Conservation (phyloP, 1,139 yeast genomes). For the Candida anutae region DNA sequence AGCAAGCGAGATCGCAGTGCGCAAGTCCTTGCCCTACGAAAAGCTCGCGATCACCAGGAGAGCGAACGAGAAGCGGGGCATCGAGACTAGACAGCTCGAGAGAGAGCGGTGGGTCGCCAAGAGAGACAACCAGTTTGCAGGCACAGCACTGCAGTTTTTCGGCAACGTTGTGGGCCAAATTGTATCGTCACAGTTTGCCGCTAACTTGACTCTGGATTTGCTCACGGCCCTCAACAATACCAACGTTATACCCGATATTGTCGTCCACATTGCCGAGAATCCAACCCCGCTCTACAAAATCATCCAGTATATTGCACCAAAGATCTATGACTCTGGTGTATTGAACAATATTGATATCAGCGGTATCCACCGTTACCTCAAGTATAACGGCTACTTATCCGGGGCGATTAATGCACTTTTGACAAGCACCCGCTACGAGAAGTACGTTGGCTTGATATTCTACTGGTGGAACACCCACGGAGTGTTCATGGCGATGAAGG, state of each 20-base stretch:
- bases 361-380: constrained; percentile 15
- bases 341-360: constrained; percentile 23
- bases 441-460: constrained; percentile 26
- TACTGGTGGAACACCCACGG: constrained; percentile 28
- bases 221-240: constrained; percentile 27
- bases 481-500: constrained; percentile 22
- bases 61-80: too few relatives aligned
- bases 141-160: constrained; percentile 24
- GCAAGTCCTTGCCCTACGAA: too few relatives aligned
- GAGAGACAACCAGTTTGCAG: background rate
- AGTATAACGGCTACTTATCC: constrained; percentile 16
- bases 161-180: constrained; percentile 24
- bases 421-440: constrained; percentile 24
- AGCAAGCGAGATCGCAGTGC: background rate
- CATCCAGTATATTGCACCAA: constrained; percentile 15
- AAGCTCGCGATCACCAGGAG: too few relatives aligned
- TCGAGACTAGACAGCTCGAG: background rate
- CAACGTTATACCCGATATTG: constrained; percentile 22
- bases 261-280: constrained; percentile 20
- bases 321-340: constrained; percentile 27
- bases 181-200: constrained; percentile 17
- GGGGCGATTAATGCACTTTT: constrained; percentile 19
- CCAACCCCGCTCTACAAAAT: constrained; percentile 14
- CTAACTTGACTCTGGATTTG: constrained; percentile 17
- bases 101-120: too few relatives aligned